Conservation (phyloP, 2,329 filamentous ascomycete genomes). For the Emmonsia crescens region DNA sequence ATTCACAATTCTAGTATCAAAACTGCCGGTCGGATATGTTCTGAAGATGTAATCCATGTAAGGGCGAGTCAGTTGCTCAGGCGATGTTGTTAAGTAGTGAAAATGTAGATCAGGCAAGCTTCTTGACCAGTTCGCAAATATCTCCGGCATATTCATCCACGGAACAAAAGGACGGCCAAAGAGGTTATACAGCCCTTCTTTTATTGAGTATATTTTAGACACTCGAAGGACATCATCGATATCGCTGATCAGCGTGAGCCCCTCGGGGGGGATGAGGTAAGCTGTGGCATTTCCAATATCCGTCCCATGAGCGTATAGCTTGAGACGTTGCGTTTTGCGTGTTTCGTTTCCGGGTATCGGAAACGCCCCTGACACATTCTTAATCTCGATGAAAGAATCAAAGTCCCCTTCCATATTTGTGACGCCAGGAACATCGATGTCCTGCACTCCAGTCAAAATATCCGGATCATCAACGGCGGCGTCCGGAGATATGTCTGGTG, state of each 20-base stretch:
- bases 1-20: constrained; percentile 68
- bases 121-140: constrained; percentile 66
- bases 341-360: constrained; percentile 56
- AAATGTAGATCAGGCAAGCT: constrained; percentile 60
- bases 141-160: constrained; percentile 71
- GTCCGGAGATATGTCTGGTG: constrained; percentile 45
- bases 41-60: constrained; percentile 72
- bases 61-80: constrained; percentile 63
- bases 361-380: constrained; percentile 44
- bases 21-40: constrained; percentile 65
- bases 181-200: constrained; percentile 63
- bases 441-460: constrained; percentile 47
- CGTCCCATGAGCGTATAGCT: constrained; percentile 56
- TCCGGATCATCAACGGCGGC: constrained; percentile 46
- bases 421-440: constrained; percentile 53
- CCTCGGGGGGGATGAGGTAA: constrained; percentile 60
- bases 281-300: constrained; percentile 58
- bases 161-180: constrained; percentile 59
- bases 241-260: constrained; percentile 63
- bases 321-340: constrained; percentile 53
- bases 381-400: constrained; percentile 56
- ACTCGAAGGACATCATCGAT: constrained; percentile 73
- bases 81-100: constrained; percentile 72
- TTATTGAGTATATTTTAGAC: constrained; percentile 68
- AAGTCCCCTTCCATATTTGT: constrained; percentile 63